A percentile compares a stretch with the other conserved stretches of the same genome.
These are phyloP conservation scores for Populus alba DNA, from an alignment of 345 rosid genomes.

Conservation along the genomic window DNA sequence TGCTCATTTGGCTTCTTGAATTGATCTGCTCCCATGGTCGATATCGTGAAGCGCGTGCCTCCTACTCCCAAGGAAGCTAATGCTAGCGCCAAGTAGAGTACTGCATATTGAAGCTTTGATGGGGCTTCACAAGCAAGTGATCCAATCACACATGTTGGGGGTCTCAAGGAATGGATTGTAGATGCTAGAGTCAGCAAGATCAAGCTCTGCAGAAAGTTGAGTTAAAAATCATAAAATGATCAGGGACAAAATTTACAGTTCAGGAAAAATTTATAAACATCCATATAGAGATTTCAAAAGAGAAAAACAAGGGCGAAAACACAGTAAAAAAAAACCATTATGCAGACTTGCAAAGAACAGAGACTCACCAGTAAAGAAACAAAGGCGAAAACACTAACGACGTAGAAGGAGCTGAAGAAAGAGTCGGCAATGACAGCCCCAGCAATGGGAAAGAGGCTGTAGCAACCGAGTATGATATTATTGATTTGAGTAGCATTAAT, in stretches of 20 bases:
- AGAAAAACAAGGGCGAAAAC: background rate
- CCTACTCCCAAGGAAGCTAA: slow-evolving; percentile 30
- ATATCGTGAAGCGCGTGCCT: slow-evolving; percentile 38
- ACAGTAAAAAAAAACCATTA: background rate
- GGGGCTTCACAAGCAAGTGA: slow-evolving; percentile 32
- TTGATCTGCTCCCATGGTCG: slow-evolving; percentile 50
- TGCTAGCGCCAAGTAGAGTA: slow-evolving; percentile 41
- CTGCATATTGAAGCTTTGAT: slow-evolving; percentile 31
- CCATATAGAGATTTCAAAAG: background rate
- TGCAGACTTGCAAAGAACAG: background rate
- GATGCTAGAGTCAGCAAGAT: slow-evolving; percentile 38
- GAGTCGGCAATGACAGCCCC: slow-evolving; percentile 27
- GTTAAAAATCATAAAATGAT: no score
- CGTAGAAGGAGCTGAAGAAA: slow-evolving; percentile 15
- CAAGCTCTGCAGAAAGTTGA: slow-evolving; percentile 33
- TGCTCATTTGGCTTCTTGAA: slow-evolving; percentile 34
- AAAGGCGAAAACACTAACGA: slow-evolving; percentile 6
- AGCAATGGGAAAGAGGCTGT: slow-evolving; percentile 14
- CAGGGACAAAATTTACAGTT: no score
- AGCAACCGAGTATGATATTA: slow-evolving; percentile 23
- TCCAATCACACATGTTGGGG: slow-evolving; percentile 29
- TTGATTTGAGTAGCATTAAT: slow-evolving; percentile 32
- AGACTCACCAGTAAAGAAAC: slow-evolving; percentile 28
- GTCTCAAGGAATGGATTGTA: slow-evolving; percentile 34
- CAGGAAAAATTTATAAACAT: background rate